Conservation (phyloP, 352 stramenopile genomes). For the Phytophthora chlamydospora region DNA sequence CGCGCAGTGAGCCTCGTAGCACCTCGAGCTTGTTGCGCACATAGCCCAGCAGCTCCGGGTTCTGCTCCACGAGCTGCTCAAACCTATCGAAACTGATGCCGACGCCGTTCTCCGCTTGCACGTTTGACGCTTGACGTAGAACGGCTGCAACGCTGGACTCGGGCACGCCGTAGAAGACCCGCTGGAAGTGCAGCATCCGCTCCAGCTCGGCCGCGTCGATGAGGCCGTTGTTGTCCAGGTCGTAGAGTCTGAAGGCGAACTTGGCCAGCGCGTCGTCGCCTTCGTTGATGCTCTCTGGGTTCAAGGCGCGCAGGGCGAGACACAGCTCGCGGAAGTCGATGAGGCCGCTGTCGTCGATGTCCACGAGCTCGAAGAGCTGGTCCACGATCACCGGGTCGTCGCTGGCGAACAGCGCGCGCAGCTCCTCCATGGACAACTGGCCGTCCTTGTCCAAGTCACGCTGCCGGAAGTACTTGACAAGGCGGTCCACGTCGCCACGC, state of each 20-base stretch:
- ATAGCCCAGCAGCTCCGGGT: constrained; percentile 55
- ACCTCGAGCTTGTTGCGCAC: constrained; percentile 58
- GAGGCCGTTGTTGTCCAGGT: constrained; percentile 61
- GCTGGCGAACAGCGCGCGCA: constrained; percentile 50
- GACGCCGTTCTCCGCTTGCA: constrained; percentile 13
- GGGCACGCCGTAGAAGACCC: constrained; percentile 53
- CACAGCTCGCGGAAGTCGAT: constrained; percentile 83
- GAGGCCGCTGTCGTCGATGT: constrained; percentile 61
- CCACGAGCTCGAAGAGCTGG: constrained; percentile 65
- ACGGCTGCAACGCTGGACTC: constrained; percentile 31
- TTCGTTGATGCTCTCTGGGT: constrained; percentile 40
- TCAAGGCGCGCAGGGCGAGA: constrained; percentile 59
- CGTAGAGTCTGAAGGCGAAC: constrained; percentile 73
- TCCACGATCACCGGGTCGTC: constrained; percentile 58
- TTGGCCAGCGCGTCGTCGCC: constrained; percentile 46
- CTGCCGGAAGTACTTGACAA: constrained; percentile 65
- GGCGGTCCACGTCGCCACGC: constrained; percentile 46
- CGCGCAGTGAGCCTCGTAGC: constrained; percentile 53
- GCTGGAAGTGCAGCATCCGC: constrained; percentile 55
- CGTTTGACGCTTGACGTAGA: constrained; percentile 31
- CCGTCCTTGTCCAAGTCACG: constrained; percentile 66
- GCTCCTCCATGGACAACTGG: constrained; percentile 69
- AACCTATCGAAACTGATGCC: constrained; percentile 54
- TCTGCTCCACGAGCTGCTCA: constrained; percentile 39
- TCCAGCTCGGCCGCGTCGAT: constrained; percentile 58